phyloP scores from a whole-genome alignment of 202 grass and related monocot genomes.

The Panicum hallii region DNA sequence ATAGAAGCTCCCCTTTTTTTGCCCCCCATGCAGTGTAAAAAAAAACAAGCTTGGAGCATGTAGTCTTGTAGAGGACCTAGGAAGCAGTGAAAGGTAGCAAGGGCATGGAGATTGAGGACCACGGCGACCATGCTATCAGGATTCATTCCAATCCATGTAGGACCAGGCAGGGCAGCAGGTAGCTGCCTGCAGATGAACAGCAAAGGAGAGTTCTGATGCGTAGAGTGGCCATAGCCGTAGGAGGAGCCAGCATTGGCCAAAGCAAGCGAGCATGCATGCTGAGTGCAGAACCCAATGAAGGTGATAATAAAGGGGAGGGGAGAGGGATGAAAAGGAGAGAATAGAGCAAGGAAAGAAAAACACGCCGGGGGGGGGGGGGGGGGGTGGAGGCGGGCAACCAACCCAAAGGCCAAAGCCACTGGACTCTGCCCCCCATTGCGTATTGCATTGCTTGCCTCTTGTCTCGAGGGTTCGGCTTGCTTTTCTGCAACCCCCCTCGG shows the following conservation, averaged over 20 bases:
- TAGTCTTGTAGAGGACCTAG: constrained; percentile 43
- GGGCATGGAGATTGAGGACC: constrained; percentile 37
- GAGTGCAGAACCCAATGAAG: constrained; percentile 56
- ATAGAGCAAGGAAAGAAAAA: constrained; percentile 10
- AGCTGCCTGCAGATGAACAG: constrained; percentile 3
- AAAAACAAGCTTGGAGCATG: constrained; percentile 25
- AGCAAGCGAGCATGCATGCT: constrained; percentile 48
- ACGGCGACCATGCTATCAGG: constrained; percentile 25
- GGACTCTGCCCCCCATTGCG: constrained; percentile 29
- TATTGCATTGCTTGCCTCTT: background rate
- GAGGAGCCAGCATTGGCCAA: background rate
- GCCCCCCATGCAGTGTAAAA: background rate
- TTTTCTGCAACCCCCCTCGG: constrained; percentile 10
- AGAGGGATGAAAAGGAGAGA: constrained; percentile 54
- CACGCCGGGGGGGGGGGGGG: background rate
- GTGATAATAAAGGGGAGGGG: constrained; percentile 1
- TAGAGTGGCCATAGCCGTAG: constrained; percentile 9
- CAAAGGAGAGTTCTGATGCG: constrained; percentile 27
- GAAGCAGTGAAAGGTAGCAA: constrained; percentile 55
- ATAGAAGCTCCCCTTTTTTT: constrained; percentile 26
- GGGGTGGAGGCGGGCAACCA: background rate
- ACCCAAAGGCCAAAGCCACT: constrained; percentile 49
- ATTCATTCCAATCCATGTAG: constrained; percentile 31
- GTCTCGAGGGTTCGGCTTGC: constrained; percentile 5
- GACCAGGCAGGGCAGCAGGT: constrained; percentile 29